Evolutionary conservation across 352 stramenopile genomes (phyloP), one percentile per base, ranked within the genome.

Genomic region (Phytophthora hybrid): DNA sequence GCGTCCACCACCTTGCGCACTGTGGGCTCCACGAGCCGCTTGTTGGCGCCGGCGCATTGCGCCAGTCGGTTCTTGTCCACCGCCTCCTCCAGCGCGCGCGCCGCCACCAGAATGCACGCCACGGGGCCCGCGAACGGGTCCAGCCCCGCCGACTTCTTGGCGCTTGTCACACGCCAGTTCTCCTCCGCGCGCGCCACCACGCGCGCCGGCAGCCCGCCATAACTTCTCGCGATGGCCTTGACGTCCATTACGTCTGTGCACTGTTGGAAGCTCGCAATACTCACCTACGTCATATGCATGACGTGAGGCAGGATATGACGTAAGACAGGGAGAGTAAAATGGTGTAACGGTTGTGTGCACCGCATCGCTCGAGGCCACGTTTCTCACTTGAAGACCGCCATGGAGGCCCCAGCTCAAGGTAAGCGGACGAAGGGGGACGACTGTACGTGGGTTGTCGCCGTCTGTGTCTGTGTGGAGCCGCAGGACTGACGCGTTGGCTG

Each of bases 31-130:
- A 93, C 66, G 19, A 77, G 46, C 23, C 83, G 81, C 16, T 57
- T 59, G 53, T 70, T 89, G 29, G 84, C 71, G 31, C 81, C 70
- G 10, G 85, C 75, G 34, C 88, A 82, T 37, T 66, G 69, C 29
- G 76, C 78, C 16, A 93, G 51, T 9, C 75, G 69, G 26, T 79
- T 83, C 53, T 71, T 67, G 66, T 92, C 84, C 29, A 93, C 71
- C 39, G 68, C 31, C 65, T 89, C 80, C 18, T 86, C 71, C 54
- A 92, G 65, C 58, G 83, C 71, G 13, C 77, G 79, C 39, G 76
- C 86, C 1, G 87, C 87, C 21, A 92, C 80, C n/a, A 93, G 56
- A 34, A 93, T 77, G 61, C 84, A 90, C 52, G 87, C 87, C 3
- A 84, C 80, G n/a, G 87, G 84, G 7, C 78, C 80, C 54, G 82